Evolutionary conservation across 1,284 basidiomycete genomes (phyloP).

Genomic region (Sanguinoderma infundibulare): DNA sequence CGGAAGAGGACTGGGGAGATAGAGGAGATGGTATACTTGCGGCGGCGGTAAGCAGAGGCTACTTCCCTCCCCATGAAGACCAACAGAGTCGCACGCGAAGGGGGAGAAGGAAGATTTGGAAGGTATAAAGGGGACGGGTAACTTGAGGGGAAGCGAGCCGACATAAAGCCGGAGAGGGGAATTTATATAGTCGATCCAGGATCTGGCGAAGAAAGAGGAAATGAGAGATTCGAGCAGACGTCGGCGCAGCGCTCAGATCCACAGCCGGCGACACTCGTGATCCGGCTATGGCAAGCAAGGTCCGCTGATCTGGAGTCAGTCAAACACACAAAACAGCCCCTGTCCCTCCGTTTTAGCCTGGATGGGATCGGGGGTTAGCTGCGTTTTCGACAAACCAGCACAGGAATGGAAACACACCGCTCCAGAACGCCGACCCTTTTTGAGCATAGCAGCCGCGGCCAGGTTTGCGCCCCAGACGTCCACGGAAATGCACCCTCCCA

Average conservation of each 20-base stretch:
- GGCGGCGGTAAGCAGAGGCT: conserved; percentile 35
- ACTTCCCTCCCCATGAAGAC: conserved; percentile 30
- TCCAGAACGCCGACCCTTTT: conserved; percentile 15
- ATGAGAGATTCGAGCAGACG: conserved; percentile 11
- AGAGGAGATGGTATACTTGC: conserved; percentile 27
- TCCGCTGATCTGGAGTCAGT: conserved; percentile 43
- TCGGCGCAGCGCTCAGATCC: conserved; percentile 29
- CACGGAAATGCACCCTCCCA: not conserved
- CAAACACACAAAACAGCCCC: conserved; percentile 28
- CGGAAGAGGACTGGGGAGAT: conserved; percentile 28
- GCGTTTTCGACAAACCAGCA: conserved; percentile 8
- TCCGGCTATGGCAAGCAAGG: conserved; percentile 44
- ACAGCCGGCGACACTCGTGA: conserved; percentile 37
- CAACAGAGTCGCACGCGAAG: conserved; percentile 28
- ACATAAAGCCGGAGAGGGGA: conserved; percentile 30
- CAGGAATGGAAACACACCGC: conserved; percentile 22
- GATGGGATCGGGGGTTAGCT: conserved; percentile 22
- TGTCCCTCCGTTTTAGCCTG: conserved; percentile 26
- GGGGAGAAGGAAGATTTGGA: conserved; percentile 27
- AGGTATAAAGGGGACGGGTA: conserved; percentile 34
- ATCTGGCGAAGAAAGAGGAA: conserved; percentile 7
- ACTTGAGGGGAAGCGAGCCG: conserved; percentile 26
- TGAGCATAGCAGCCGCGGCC: conserved; percentile 13
- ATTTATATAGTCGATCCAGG: conserved; percentile 28
- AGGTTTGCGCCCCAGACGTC: conserved; percentile 20